Evolutionary conservation across 148 eudicot species (phyloP).

Genomic region (Oxyria digyna): DNA sequence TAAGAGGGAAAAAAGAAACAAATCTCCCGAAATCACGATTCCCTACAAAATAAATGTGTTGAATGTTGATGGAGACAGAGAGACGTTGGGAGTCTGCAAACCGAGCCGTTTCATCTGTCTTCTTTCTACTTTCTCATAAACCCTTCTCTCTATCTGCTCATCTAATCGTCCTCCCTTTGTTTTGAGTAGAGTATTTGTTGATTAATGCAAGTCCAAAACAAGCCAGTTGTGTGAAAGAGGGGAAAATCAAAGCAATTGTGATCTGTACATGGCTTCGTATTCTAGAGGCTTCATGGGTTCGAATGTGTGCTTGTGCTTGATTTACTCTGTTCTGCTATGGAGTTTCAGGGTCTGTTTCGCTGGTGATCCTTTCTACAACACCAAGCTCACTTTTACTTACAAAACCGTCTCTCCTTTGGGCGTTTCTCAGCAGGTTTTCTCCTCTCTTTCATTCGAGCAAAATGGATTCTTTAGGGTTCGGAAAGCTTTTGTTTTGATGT

Average conservation of each 20-base stretch:
- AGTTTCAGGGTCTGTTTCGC: neutral
- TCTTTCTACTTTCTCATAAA: neutral
- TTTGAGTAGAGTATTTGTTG: too few species aligned
- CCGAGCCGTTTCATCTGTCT: slow-evolving; percentile 3
- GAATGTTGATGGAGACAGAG: neutral
- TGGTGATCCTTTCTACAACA: slow-evolving; percentile 4
- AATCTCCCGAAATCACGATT: neutral
- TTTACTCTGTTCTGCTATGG: slow-evolving; percentile 6
- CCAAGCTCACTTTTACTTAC: slow-evolving; percentile 22
- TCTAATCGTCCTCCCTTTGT: neutral
- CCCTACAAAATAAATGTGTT: neutral
- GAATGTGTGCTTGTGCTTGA: neutral
- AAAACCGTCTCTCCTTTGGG: slow-evolving; percentile 46
- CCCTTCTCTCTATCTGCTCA: slow-evolving; percentile 3
- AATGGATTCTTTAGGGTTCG: neutral
- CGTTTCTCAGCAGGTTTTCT: slow-evolving; percentile 44
- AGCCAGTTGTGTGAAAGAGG: neutral
- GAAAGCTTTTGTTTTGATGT: neutral
- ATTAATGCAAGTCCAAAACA: neutral
- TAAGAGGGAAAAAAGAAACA: neutral
- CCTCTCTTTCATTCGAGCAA: neutral
- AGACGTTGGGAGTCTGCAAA: slow-evolving; percentile 7
- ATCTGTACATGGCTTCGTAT: slow-evolving; percentile 2
- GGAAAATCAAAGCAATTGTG: neutral
- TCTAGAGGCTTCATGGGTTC: neutral